Evolutionary conservation across 345 rosid genomes (phyloP).

Genomic region (Populus tremula): DNA sequence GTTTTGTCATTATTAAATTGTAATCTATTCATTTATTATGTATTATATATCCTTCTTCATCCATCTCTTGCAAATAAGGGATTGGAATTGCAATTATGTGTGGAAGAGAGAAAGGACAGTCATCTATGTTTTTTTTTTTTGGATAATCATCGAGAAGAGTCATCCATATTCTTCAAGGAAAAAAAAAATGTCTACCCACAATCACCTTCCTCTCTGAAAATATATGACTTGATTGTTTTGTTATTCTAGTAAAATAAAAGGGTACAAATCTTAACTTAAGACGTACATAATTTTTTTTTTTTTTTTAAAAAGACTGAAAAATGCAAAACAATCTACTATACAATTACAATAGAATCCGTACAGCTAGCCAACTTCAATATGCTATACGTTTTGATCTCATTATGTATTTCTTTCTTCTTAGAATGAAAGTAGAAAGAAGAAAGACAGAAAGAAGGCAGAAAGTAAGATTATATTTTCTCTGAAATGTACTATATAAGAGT

Average conservation of each 20-base stretch:
- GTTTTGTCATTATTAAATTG: not conserved
- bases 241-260: slow-evolving; percentile 26
- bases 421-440: slow-evolving; percentile 12
- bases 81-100: no score
- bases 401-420: slow-evolving; percentile 23
- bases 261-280: slow-evolving; percentile 27
- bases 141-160: no score
- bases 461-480: not conserved
- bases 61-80: no score
- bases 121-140: no score
- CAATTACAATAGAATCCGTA: slow-evolving; percentile 37
- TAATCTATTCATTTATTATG: no score
- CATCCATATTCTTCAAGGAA: no score
- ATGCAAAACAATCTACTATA: slow-evolving; percentile 31
- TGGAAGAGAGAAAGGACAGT: no score
- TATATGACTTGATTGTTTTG: not conserved
- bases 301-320: not conserved
- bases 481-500: slow-evolving; percentile 15
- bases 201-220: not conserved
- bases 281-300: not conserved
- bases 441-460: not conserved
- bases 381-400: slow-evolving; percentile 25
- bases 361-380: slow-evolving; percentile 20
- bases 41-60: no score
- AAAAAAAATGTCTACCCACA: not conserved